Evolutionary conservation across 2,329 filamentous ascomycete species (phyloP).

Genomic region (Colletotrichum caudatum): DNA sequence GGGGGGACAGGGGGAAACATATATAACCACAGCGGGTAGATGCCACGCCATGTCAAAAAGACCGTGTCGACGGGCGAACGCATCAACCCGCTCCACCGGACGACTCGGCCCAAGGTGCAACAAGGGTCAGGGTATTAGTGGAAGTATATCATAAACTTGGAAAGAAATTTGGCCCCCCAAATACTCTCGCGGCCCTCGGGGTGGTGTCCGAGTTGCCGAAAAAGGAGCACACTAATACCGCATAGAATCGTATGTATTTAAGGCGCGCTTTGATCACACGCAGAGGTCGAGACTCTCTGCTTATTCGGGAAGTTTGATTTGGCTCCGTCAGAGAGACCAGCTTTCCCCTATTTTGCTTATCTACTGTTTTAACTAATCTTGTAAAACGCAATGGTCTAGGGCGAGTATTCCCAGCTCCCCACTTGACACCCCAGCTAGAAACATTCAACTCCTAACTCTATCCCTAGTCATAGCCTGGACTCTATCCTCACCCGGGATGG

Average conservation of each 20-base stretch:
- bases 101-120: neutral
- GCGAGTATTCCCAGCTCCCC: too few relatives aligned
- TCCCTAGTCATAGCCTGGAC: too few relatives aligned
- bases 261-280: neutral
- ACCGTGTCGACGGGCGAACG: neutral
- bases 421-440: too few relatives aligned
- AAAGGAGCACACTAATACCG: too few relatives aligned
- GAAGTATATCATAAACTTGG: neutral
- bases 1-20: neutral
- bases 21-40: neutral
- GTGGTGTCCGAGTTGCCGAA: neutral
- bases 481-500: too few relatives aligned
- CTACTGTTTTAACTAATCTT: neutral
- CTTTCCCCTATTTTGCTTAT: neutral
- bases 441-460: too few relatives aligned
- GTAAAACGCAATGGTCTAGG: neutral
- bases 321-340: neutral
- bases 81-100: neutral
- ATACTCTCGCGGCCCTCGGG: neutral
- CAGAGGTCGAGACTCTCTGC: neutral
- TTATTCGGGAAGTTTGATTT: neutral
- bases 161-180: neutral
- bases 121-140: too few relatives aligned
- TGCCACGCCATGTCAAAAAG: slow-evolving; percentile 2
- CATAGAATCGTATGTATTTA: neutral